Percentiles rank a stretch among this genome's conserved stretches.
Evolutionary conservation across 176 grass and related monocot species (phyloP).

Genomic region (Hordeum vulgare): MorexV3_pseudomolecules_assembly NC_058521.1:563636164-563636663

Average conservation of each 20-base stretch:
- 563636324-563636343: not conserved
- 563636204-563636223: not conserved
- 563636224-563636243: not conserved
- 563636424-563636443: not conserved
- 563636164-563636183: constrained; percentile 27
- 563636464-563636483: not conserved
- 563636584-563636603: too few relatives aligned
- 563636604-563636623: not conserved
- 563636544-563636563: not conserved
- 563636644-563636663: too few relatives aligned
- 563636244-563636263: not conserved
- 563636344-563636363: not conserved
- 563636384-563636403: not conserved
- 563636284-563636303: not conserved
- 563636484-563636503: not conserved
- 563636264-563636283: not conserved
- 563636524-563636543: not conserved
- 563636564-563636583: not conserved
- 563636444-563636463: not conserved
- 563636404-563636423: not conserved
- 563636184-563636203: not conserved
- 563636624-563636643: too few relatives aligned
- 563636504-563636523: not conserved
- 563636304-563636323: not conserved
- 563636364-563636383: not conserved